Evolutionary conservation across 78 protist species (phyloP).

Genomic region (Abeoforma whisleri): DNA sequence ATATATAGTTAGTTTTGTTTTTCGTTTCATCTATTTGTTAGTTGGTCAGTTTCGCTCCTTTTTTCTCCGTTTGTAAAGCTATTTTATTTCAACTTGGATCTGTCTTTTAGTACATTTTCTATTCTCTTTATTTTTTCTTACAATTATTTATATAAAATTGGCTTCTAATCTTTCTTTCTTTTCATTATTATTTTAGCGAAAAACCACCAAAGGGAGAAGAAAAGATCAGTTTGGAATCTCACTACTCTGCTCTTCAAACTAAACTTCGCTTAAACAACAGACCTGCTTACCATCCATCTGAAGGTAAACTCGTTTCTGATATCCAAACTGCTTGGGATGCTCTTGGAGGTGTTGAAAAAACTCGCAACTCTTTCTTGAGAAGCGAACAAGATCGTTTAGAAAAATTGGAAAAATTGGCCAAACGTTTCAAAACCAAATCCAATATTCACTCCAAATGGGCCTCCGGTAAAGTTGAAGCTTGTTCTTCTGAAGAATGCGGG

Average conservation of each 20-base stretch:
- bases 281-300: constrained; percentile 30
- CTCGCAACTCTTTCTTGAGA: neutral
- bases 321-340: constrained; percentile 29
- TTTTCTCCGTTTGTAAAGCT: neutral
- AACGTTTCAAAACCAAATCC: constrained; percentile 37
- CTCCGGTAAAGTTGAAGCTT: neutral
- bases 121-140: too few species aligned
- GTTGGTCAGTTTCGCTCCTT: too few species aligned
- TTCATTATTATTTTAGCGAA: neutral
- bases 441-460: constrained; percentile 21
- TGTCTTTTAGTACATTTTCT: neutral
- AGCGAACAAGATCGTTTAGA: constrained; percentile 38
- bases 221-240: constrained; percentile 30
- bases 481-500: neutral
- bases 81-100: too few species aligned
- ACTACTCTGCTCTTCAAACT: constrained; percentile 21
- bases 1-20: too few species aligned
- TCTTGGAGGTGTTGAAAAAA: constrained; percentile 31
- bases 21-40: too few species aligned
- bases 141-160: neutral
- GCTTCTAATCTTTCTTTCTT: too few species aligned
- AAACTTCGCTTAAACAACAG: constrained; percentile 26
- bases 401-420: constrained; percentile 24
- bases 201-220: constrained; percentile 36
- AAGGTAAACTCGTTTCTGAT: constrained; percentile 8